Conservation (phyloP, 805 yeast species). For the Cyberlindnera meyerae region DNA sequence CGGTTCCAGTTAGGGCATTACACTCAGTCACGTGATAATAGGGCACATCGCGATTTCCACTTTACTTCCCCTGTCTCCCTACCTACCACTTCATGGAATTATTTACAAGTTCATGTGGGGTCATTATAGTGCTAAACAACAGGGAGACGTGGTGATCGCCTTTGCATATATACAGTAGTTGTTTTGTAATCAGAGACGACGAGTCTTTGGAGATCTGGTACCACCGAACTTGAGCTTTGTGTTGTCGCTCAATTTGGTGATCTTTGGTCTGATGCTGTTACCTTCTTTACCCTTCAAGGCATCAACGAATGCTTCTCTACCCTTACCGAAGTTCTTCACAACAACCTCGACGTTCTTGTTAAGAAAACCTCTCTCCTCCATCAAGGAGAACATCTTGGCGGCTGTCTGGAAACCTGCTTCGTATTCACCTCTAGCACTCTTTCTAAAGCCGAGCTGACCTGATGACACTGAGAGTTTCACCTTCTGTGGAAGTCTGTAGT, state of each 20-base stretch:
- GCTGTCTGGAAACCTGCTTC: conserved; percentile 90
- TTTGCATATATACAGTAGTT: conserved; percentile 1
- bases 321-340: conserved; percentile 80
- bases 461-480: conserved; percentile 65
- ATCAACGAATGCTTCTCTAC: conserved; percentile 78
- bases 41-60: no score
- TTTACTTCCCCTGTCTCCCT: no score
- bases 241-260: conserved; percentile 69
- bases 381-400: conserved; percentile 62
- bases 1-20: no score
- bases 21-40: no score
- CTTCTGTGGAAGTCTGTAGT: conserved; percentile 74
- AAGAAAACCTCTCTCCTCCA: conserved; percentile 56
- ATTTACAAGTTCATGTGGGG: conserved; percentile 8
- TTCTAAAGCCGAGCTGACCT: conserved; percentile 85
- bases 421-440: conserved; percentile 85
- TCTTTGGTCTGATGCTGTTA: conserved; percentile 52
- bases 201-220: conserved; percentile 72
- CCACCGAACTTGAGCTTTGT: conserved; percentile 92
- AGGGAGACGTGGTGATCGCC: no score
- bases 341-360: conserved; percentile 69
- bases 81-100: no score
- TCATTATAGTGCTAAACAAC: conserved; percentile 6
- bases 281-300: conserved; percentile 93
- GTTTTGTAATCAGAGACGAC: conserved; percentile 50